A percentile compares a stretch with the other conserved stretches of the same genome.
Evolutionary conservation across 1,139 yeast species (phyloP).

Genomic region (Debaryomycetaceae sp.): DNA sequence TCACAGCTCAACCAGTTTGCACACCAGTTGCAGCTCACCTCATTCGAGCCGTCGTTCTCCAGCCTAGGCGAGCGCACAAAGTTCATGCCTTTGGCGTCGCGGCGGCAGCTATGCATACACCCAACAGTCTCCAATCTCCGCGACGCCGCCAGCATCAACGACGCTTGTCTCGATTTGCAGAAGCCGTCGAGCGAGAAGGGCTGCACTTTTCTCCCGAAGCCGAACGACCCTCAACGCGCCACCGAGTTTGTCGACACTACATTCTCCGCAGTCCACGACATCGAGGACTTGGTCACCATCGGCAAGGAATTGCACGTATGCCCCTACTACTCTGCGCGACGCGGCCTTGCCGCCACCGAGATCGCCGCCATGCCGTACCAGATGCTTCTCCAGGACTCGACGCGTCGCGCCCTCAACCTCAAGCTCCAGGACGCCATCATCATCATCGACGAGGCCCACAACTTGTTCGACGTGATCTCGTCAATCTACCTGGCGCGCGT

Average conservation of each 20-base stretch:
- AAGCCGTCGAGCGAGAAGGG: conserved; percentile 20
- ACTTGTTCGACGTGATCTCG: conserved; percentile 72
- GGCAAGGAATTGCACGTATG: conserved; percentile 62
- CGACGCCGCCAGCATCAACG: conserved; percentile 62
- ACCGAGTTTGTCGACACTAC: conserved; percentile 56
- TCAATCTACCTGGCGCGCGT: conserved; percentile 64
- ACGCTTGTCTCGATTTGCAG: conserved; percentile 76
- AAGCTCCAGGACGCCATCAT: conserved; percentile 62
- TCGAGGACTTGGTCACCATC: conserved; percentile 67
- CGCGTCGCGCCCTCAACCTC: conserved; percentile 59
- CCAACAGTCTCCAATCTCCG: conserved; percentile 48
- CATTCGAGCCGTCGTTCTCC: conserved; percentile 58
- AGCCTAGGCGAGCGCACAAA: conserved; percentile 43
- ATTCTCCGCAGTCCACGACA: conserved; percentile 66
- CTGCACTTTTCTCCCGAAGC: conserved; percentile 51
- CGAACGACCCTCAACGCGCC: conserved; percentile 25
- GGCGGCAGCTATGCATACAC: conserved; percentile 82
- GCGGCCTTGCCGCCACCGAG: conserved; percentile 57
- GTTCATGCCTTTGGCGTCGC: conserved; percentile 70
- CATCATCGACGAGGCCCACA: conserved; percentile 92
- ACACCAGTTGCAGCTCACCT: conserved; percentile 60
- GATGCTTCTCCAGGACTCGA: conserved; percentile 58
- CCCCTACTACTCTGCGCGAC: conserved; percentile 77
- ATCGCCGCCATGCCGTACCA: conserved; percentile 86
- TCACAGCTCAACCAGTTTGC: conserved; percentile 84